These are phyloP conservation scores for Puya raimondii DNA, from an alignment of 176 grass and related monocot genomes.

Conservation along the genomic window DNA sequence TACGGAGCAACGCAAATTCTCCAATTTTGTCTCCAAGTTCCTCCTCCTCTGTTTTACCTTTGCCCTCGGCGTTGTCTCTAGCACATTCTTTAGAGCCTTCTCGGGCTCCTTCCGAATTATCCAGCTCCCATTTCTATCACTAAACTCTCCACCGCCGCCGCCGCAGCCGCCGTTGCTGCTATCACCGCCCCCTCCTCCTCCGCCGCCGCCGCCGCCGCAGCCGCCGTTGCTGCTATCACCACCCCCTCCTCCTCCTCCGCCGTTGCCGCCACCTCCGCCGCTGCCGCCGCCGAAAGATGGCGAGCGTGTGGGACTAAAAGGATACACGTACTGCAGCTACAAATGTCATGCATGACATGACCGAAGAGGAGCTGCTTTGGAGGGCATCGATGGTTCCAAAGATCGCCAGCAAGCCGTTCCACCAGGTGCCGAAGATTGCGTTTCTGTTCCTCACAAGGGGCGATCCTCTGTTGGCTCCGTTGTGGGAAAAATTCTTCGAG, in stretches of 20 bases:
- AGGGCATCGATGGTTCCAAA: no score
- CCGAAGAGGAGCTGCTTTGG: background rate
- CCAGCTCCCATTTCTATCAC: background rate
- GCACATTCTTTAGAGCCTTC: background rate
- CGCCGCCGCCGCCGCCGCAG: background rate
- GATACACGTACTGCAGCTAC: no score
- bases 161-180: background rate
- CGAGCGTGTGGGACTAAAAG: no score
- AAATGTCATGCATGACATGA: background rate
- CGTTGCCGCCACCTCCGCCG: no score
- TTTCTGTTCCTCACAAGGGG: constrained; percentile 67
- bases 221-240: background rate
- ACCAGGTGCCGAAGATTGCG: constrained; percentile 31
- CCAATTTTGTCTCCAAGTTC: background rate
- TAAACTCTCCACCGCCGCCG: background rate
- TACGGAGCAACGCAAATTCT: background rate
- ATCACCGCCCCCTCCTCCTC: background rate
- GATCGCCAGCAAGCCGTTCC: background rate
- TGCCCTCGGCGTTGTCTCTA: background rate
- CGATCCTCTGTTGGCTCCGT: constrained; percentile 36
- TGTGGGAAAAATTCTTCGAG: constrained; percentile 78
- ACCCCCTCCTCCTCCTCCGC: no score
- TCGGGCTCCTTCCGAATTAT: background rate
- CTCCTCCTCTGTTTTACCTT: background rate
- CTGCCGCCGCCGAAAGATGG: background rate